A percentile compares a stretch with the other conserved stretches of the same genome.
Conservation (phyloP, 257 asterid species). For the Voacanga thouarsii region DNA sequence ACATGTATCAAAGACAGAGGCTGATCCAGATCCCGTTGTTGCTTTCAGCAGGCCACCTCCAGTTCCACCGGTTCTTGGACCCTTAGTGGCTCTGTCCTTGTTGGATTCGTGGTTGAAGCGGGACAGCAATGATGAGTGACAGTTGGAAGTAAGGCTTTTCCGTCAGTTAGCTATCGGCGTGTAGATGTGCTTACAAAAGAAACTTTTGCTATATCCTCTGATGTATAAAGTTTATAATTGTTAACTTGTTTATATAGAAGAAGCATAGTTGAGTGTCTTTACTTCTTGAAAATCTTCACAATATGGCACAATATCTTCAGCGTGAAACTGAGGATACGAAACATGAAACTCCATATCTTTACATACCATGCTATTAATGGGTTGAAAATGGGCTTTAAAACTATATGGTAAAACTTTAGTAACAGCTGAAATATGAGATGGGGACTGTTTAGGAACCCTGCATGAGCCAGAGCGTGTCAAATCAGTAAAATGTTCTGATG, state of each 20-base stretch:
- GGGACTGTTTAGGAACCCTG: constrained; percentile 65
- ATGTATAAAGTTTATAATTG: constrained; percentile 1
- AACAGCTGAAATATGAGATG: constrained; percentile 45
- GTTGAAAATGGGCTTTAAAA: constrained; percentile 36
- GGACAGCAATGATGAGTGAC: constrained; percentile 47
- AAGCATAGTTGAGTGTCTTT: constrained; percentile 3
- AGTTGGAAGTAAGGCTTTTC: constrained; percentile 23
- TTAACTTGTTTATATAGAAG: no score
- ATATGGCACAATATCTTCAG: constrained; percentile 38
- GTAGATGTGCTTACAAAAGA: constrained; percentile 9
- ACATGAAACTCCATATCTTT: constrained; percentile 41
- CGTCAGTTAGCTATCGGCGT: constrained; percentile 1
- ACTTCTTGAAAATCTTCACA: constrained; percentile 31
- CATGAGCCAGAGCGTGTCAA: constrained; percentile 21
- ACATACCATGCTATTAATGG: constrained; percentile 58
- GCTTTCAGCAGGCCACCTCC: constrained; percentile 63
- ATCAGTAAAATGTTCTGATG: constrained; percentile 13
- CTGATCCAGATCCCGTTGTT: constrained; percentile 43
- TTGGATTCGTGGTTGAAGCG: constrained; percentile 43
- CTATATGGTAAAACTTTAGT: constrained; percentile 33
- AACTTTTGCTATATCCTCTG: constrained; percentile 15
- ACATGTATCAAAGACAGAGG: constrained; percentile 23
- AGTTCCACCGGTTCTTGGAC: constrained; percentile 58
- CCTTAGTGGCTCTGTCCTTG: constrained; percentile 53
- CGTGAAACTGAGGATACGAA: constrained; percentile 32